Percentiles rank a stretch among this genome's conserved stretches.
Conservation (phyloP, 139 green algal species). For the Chlamydomonas urium region DNA sequence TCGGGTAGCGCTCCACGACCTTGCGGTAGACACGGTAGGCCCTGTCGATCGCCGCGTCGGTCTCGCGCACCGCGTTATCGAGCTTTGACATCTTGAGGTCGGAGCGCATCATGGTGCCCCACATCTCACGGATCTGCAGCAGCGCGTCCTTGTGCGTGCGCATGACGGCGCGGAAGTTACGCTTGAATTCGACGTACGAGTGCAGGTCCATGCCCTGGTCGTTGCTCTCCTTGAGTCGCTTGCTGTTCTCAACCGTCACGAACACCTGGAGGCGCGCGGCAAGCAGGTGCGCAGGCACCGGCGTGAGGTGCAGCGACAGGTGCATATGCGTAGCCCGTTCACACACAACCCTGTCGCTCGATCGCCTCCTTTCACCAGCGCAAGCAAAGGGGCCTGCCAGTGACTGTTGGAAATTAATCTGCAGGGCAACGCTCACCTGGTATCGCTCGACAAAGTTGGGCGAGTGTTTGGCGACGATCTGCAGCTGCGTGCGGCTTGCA, state of each 20-base stretch:
- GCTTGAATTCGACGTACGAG: constrained; percentile 31
- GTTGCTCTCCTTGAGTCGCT: constrained; percentile 23
- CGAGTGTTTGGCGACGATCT: constrained; percentile 29
- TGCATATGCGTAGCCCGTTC: background rate
- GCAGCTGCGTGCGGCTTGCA: constrained; percentile 36
- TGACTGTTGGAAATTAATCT: too few species aligned
- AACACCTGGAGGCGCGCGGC: constrained; percentile 15
- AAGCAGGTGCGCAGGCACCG: background rate
- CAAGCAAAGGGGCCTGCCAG: too few species aligned
- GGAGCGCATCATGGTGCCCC: constrained; percentile 16
- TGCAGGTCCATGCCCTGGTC: constrained; percentile 30
- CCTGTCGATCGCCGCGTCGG: background rate
- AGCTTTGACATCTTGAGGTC: background rate
- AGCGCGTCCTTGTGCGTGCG: constrained; percentile 27
- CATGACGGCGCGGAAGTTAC: constrained; percentile 20
- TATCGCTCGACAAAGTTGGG: constrained; percentile 30
- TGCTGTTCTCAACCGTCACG: constrained; percentile 20
- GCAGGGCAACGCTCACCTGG: constrained; percentile 20
- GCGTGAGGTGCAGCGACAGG: too few species aligned
- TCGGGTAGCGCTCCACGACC: constrained; percentile 41
- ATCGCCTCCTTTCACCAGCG: too few species aligned
- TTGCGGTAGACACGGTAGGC: background rate
- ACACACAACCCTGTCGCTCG: too few species aligned
- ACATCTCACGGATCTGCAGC: constrained; percentile 17
- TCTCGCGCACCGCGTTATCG: constrained; percentile 2